Conservation (phyloP, 2,329 filamentous ascomycete species). For the Colletotrichum salicis region DNA sequence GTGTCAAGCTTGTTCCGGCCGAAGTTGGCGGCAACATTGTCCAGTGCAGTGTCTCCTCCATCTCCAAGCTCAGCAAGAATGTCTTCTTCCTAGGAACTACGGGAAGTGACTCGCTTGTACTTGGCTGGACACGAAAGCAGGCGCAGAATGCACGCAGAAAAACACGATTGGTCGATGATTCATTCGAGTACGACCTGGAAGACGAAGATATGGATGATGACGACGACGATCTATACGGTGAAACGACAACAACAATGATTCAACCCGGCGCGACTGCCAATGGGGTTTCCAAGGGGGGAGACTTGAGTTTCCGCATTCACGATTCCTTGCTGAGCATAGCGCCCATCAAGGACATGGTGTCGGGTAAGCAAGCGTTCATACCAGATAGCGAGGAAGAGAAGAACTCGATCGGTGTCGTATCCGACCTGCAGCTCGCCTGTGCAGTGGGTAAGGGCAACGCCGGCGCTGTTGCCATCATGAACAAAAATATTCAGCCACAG, state of each 20-base stretch:
- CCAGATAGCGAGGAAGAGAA: constrained; percentile 57
- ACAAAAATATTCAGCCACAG: constrained; percentile 79
- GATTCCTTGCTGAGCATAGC: constrained; percentile 82
- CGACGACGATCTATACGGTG: constrained; percentile 67
- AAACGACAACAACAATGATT: constrained; percentile 47
- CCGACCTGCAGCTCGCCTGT: constrained; percentile 68
- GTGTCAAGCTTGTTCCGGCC: constrained; percentile 71
- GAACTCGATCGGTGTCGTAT: constrained; percentile 59
- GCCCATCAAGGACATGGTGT: constrained; percentile 79
- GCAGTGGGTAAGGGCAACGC: constrained; percentile 73
- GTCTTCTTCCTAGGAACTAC: constrained; percentile 88
- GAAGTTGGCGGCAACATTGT: constrained; percentile 73
- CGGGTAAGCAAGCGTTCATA: constrained; percentile 67
- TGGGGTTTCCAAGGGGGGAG: constrained; percentile 63
- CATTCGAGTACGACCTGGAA: constrained; percentile 63
- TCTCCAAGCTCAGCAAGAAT: constrained; percentile 74
- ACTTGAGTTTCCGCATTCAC: constrained; percentile 79
- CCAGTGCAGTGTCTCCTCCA: constrained; percentile 72
- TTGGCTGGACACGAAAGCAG: constrained; percentile 81
- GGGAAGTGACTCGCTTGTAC: constrained; percentile 79
- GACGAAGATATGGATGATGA: constrained; percentile 70
- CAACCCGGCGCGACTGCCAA: constrained; percentile 48
- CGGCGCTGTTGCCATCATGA: constrained; percentile 79
- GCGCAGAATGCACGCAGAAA: constrained; percentile 70
- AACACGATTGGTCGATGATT: constrained; percentile 66